A percentile compares a stretch with the other conserved stretches of the same genome.
These are phyloP conservation scores for Tylopilus sp. DNA, from an alignment of 768 basidiomycete genomes.

Conservation along the genomic window DNA sequence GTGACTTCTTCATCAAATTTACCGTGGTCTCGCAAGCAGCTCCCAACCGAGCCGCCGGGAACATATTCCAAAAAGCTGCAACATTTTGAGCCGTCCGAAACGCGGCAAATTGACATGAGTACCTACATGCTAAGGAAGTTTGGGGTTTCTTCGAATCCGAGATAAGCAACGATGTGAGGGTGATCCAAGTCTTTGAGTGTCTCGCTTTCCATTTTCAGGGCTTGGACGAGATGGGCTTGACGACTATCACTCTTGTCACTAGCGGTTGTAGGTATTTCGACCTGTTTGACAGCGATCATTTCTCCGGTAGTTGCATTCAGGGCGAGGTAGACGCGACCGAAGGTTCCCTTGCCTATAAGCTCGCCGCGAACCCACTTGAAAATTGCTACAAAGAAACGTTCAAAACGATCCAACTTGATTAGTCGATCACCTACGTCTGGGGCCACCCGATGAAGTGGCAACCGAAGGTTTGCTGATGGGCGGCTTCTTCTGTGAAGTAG, in stretches of 20 bases:
- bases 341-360: constrained; percentile 95
- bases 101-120: not conserved
- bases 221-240: constrained; percentile 83
- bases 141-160: constrained; percentile 90
- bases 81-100: constrained; percentile 7
- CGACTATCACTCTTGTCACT: constrained; percentile 89
- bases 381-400: constrained; percentile 50
- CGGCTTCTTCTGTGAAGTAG: constrained; percentile 61
- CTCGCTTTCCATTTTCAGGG: constrained; percentile 92
- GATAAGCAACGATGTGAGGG: constrained; percentile 95
- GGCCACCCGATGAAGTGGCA: constrained; percentile 60
- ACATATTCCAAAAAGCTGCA: constrained; percentile 96
- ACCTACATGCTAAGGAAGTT: constrained; percentile 89
- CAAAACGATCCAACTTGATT: constrained; percentile 15
- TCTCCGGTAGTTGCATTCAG: constrained; percentile 95
- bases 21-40: constrained; percentile 86
- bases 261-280: constrained; percentile 88
- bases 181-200: constrained; percentile 96
- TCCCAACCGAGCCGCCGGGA: constrained; percentile 93
- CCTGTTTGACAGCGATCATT: constrained; percentile 99
- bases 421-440: constrained; percentile 55
- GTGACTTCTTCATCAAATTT: constrained; percentile 91
- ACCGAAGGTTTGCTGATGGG: constrained; percentile 41
- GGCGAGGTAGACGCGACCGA: constrained; percentile 94
- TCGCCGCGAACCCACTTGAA: constrained; percentile 99